Percentiles rank a stretch among this genome's conserved stretches.
These are phyloP conservation scores for Wallacemonas sp. DNA, from an alignment of 208 protist species.

Conservation along the genomic window DNA sequence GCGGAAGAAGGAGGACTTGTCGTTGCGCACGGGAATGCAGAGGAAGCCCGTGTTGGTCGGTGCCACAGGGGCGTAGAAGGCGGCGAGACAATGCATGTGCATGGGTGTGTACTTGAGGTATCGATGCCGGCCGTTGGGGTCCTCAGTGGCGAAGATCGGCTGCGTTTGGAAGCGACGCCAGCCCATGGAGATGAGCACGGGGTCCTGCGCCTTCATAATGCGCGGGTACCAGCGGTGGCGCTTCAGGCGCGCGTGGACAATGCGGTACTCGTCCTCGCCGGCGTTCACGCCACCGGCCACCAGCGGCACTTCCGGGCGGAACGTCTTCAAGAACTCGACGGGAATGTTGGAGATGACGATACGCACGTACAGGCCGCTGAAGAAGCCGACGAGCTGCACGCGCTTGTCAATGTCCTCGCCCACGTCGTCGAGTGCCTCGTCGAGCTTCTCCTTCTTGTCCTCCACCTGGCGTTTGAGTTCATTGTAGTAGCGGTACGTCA, in stretches of 20 bases:
- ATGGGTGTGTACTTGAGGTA: conserved; percentile 99
- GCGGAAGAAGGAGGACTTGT: conserved; percentile 87
- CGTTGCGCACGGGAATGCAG: conserved; percentile 85
- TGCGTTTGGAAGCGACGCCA: conserved; percentile 99
- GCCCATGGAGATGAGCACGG: conserved; percentile 98
- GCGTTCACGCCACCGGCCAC: conserved; percentile 95
- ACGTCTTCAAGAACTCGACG: conserved; percentile 95
- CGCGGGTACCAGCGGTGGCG: conserved; percentile 98
- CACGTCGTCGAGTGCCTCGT: conserved; percentile 79
- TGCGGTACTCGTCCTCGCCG: conserved; percentile 94
- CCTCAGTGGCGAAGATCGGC: conserved; percentile 94
- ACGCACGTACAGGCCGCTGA: conserved; percentile 96
- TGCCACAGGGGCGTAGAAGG: conserved; percentile 97
- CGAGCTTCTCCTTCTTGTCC: conserved; percentile 78
- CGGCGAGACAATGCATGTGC: conserved; percentile 98
- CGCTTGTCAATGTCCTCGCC: conserved; percentile 86
- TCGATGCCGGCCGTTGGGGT: conserved; percentile 95
- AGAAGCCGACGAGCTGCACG: conserved; percentile 91
- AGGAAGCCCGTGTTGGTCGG: conserved; percentile 97
- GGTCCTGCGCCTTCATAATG: conserved; percentile 99
- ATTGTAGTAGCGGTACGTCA: conserved; percentile 82
- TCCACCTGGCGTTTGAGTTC: conserved; percentile 79
- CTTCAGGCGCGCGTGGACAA: conserved; percentile 96
- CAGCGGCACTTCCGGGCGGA: conserved; percentile 88
- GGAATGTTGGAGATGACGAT: conserved; percentile 95